Evolutionary conservation across 2,329 filamentous ascomycete species (phyloP).

Genomic region (Fusarium denticulatum): DNA sequence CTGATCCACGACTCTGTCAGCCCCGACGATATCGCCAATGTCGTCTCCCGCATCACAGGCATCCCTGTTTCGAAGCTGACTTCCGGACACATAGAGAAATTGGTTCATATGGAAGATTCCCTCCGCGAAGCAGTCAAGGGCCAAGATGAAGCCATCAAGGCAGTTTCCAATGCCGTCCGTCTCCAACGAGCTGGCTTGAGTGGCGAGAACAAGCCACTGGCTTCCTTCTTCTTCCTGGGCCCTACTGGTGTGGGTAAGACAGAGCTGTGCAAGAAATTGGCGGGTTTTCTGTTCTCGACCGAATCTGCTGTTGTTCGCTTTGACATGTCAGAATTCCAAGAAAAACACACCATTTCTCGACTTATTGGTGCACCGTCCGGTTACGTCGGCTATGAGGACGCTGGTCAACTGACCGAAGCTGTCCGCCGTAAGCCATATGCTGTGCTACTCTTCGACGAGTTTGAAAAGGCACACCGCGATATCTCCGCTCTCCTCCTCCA

Average conservation of each 20-base stretch:
- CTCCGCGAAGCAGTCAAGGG: slow-evolving; percentile 86
- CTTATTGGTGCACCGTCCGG: slow-evolving; percentile 93
- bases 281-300: slow-evolving; percentile 90
- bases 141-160: slow-evolving; percentile 91
- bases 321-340: slow-evolving; percentile 98
- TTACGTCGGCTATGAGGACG: slow-evolving; percentile 96
- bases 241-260: slow-evolving; percentile 98
- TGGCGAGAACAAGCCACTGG: slow-evolving; percentile 89
- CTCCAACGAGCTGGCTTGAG: slow-evolving; percentile 93
- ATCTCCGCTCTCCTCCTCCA: slow-evolving; percentile 92
- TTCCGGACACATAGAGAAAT: slow-evolving; percentile 90
- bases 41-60: slow-evolving; percentile 90
- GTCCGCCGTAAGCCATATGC: slow-evolving; percentile 95
- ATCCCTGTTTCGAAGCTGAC: slow-evolving; percentile 94
- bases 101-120: slow-evolving; percentile 94
- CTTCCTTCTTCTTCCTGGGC: slow-evolving; percentile 97
- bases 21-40: slow-evolving; percentile 89
- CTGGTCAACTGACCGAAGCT: slow-evolving; percentile 94
- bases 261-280: slow-evolving; percentile 95
- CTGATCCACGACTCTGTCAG: slow-evolving; percentile 96
- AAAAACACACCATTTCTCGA: slow-evolving; percentile 94
- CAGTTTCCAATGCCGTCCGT: slow-evolving; percentile 91
- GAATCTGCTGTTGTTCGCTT: slow-evolving; percentile 91
- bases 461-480: slow-evolving; percentile 96
- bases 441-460: slow-evolving; percentile 94